These are phyloP conservation scores for Fagopyrum esculentum DNA, from an alignment of 148 eudicot species.

Conservation along the genomic window DNA sequence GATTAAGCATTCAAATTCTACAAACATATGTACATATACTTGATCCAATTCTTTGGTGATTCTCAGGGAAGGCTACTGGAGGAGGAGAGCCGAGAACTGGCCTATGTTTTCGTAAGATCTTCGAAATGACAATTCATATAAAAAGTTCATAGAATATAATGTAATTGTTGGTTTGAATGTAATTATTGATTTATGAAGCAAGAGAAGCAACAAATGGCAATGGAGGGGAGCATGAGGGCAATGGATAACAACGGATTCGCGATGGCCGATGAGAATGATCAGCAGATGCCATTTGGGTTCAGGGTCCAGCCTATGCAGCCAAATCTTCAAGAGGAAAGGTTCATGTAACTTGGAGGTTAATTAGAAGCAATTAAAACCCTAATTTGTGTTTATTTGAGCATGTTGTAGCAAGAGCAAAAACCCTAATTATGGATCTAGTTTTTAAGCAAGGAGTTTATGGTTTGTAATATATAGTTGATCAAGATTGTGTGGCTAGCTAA, in stretches of 20 bases:
- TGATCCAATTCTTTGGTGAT: neutral
- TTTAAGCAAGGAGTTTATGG: neutral
- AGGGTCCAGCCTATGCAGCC: constrained; percentile 39
- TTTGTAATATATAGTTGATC: constrained; percentile 1
- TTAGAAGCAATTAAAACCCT: neutral
- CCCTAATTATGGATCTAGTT: neutral
- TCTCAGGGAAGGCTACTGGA: constrained; percentile 41
- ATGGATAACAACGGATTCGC: constrained; percentile 15
- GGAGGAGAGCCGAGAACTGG: constrained; percentile 49
- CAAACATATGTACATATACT: neutral
- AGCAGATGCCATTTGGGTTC: constrained; percentile 28
- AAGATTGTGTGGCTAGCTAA: neutral
- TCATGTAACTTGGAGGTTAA: neutral
- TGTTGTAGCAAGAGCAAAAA: neutral
- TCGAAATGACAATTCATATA: neutral
- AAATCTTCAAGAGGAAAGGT: constrained; percentile 28
- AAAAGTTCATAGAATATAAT: neutral
- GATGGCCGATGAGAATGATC: neutral
- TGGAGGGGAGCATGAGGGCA: constrained; percentile 21
- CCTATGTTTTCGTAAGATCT: constrained; percentile 32
- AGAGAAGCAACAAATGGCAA: constrained; percentile 30
- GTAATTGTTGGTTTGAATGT: neutral
- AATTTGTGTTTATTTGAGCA: neutral
- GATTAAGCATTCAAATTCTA: neutral
- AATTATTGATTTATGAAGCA: constrained; percentile 4